These are phyloP conservation scores for Lachnellula subtilissima DNA, from an alignment of 2,329 filamentous ascomycete species.

Conservation along the genomic window DNA sequence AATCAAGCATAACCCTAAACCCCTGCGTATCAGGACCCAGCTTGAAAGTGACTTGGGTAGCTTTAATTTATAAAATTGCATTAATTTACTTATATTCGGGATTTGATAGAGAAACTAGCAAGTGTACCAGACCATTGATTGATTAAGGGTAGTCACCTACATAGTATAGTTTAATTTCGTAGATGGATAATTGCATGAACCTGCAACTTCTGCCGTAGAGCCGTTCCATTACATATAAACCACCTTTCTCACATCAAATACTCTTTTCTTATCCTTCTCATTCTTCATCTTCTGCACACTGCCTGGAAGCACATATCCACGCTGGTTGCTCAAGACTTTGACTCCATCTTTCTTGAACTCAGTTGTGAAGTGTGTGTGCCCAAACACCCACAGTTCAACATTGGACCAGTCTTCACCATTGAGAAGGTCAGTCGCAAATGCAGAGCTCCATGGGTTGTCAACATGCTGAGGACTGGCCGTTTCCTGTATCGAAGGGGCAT, in stretches of 20 bases:
- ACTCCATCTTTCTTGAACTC: conserved; percentile 33
- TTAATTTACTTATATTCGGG: no score
- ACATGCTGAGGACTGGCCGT: conserved; percentile 44
- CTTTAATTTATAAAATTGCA: no score
- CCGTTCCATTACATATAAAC: neutral
- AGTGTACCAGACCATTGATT: no score
- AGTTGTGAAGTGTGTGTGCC: conserved; percentile 41
- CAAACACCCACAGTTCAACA: conserved; percentile 41
- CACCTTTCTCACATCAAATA: neutral
- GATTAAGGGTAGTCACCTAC: no score
- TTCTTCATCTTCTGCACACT: neutral
- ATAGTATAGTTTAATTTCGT: no score
- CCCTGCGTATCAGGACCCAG: no score
- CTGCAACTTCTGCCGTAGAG: no score
- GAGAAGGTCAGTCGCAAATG: conserved; percentile 51
- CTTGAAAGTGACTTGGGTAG: no score
- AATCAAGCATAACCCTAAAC: no score
- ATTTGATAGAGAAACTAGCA: no score
- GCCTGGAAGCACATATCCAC: conserved; percentile 33
- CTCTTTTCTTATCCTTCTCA: neutral
- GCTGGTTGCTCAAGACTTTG: conserved; percentile 40
- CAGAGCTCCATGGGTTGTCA: conserved; percentile 32
- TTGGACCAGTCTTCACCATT: conserved; percentile 8
- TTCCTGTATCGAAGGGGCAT: conserved; percentile 39
- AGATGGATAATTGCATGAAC: no score